Evolutionary conservation across 192 early-diverging fungal genomes (phyloP).

Genomic region (Coemansia sp.): DNA sequence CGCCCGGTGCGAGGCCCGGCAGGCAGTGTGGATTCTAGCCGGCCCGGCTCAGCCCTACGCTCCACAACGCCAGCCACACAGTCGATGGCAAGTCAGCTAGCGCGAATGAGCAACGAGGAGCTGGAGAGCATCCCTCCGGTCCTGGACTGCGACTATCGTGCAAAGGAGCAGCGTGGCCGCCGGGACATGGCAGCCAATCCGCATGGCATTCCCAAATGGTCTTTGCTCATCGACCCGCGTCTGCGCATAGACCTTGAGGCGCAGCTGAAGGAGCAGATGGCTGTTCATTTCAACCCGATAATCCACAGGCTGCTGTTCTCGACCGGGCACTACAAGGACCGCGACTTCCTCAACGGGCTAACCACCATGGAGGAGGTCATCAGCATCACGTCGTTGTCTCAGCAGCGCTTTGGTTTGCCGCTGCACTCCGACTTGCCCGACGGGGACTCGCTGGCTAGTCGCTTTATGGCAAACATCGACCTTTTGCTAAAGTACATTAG

Average conservation of each 20-base stretch:
- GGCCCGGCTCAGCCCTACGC: conserved; percentile 33
- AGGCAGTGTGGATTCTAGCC: conserved; percentile 15
- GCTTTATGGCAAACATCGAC: conserved; percentile 74
- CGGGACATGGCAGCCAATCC: conserved; percentile 69
- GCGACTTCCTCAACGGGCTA: conserved; percentile 70
- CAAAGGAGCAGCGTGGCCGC: conserved; percentile 68
- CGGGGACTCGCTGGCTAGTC: conserved; percentile 57
- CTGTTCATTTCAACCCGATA: conserved; percentile 59
- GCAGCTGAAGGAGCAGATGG: conserved; percentile 63
- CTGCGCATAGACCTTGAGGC: conserved; percentile 37
- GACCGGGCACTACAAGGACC: conserved; percentile 84
- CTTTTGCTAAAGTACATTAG: conserved; percentile 85
- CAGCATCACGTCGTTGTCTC: conserved; percentile 37
- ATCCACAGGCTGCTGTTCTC: conserved; percentile 69
- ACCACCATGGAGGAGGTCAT: conserved; percentile 69
- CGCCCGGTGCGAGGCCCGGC: conserved; percentile 20
- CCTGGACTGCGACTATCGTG: conserved; percentile 61
- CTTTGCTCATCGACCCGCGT: conserved; percentile 39
- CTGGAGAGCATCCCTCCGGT: conserved; percentile 57
- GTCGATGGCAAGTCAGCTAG: conserved; percentile 29
- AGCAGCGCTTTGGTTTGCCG: conserved; percentile 41
- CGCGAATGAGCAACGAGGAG: conserved; percentile 51
- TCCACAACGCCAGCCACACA: conserved; percentile 11
- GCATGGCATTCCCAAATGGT: conserved; percentile 62
- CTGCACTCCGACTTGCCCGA: conserved; percentile 34